These are phyloP conservation scores for Trypanosoma rangeli DNA, from an alignment of 208 protist species.

Conservation along the genomic window DNA sequence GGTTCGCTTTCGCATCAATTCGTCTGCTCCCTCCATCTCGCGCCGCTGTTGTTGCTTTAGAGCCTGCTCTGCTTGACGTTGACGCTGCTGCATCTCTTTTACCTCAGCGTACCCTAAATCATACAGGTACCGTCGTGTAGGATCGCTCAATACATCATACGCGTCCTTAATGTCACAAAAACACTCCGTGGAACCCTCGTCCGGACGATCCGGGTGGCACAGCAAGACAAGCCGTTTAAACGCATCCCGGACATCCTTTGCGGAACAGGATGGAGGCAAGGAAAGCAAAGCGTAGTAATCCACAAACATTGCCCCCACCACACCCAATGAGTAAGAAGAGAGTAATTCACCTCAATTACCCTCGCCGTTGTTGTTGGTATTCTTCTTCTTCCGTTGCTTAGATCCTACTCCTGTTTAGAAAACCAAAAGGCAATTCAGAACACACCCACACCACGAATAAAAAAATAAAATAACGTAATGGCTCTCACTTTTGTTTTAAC, in stretches of 20 bases:
- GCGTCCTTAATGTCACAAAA: slow-evolving; percentile 83
- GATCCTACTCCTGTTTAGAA: background rate
- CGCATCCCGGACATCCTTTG: slow-evolving; percentile 56
- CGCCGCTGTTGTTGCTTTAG: slow-evolving; percentile 10
- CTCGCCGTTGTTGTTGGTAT: slow-evolving; percentile 1
- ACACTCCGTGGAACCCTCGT: background rate
- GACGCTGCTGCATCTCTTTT: slow-evolving; percentile 19
- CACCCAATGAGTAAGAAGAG: background rate
- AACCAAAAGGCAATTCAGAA: background rate
- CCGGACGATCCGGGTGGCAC: slow-evolving; percentile 66
- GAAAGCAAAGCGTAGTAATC: slow-evolving; percentile 82
- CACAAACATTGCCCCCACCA: slow-evolving; percentile 59
- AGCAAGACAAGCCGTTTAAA: slow-evolving; percentile 70
- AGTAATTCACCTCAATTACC: background rate
- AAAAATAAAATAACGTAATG: slow-evolving; percentile 3
- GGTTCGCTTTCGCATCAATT: background rate
- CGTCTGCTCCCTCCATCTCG: background rate
- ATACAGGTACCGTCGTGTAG: slow-evolving; percentile 85
- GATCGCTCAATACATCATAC: slow-evolving; percentile 87
- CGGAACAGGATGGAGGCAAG: slow-evolving; percentile 55
- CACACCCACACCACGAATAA: background rate
- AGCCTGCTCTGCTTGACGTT: slow-evolving; percentile 18
- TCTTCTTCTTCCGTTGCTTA: background rate
- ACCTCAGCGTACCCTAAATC: slow-evolving; percentile 65
- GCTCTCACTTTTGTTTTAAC: background rate